A percentile compares a stretch with the other conserved stretches of the same genome.
phyloP scores from a whole-genome alignment of 306 rosid genomes.

The Luffa aegyptiaca region DNA sequence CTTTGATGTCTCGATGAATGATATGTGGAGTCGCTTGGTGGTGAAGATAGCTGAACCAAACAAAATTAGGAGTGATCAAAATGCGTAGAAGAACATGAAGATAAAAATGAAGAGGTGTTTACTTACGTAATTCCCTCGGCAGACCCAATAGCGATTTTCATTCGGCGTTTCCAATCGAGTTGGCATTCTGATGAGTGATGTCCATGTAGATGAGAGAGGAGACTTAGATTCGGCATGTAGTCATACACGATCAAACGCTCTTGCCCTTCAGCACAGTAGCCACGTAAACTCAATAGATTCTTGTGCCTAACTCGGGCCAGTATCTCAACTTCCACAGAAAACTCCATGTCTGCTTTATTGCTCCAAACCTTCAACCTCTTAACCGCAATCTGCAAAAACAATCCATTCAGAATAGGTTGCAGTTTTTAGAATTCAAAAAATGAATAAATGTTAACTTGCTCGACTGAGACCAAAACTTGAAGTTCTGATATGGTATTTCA shows the following conservation, averaged over 20 bases:
- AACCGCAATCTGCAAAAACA: slow-evolving; percentile 64
- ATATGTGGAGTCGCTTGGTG: slow-evolving; percentile 84
- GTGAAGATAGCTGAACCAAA: slow-evolving; percentile 81
- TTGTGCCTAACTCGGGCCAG: slow-evolving; percentile 92
- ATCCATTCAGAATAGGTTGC: slow-evolving; percentile 12
- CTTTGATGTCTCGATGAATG: slow-evolving; percentile 84
- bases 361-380: slow-evolving; percentile 96
- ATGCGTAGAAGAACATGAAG: background rate
- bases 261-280: slow-evolving; percentile 96
- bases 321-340: slow-evolving; percentile 91
- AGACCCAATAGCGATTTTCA: slow-evolving; percentile 78
- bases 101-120: background rate
- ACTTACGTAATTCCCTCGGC: slow-evolving; percentile 93
- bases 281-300: slow-evolving; percentile 88
- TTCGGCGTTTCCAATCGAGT: slow-evolving; percentile 80
- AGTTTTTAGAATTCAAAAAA: background rate
- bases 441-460: background rate
- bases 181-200: slow-evolving; percentile 84
- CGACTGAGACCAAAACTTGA: background rate
- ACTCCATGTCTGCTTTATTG: slow-evolving; percentile 88
- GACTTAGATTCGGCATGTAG: slow-evolving; percentile 88
- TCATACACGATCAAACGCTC: slow-evolving; percentile 89
- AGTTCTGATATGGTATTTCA: background rate
- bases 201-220: slow-evolving; percentile 91
- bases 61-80: background rate